Conservation (phyloP, 2,329 filamentous ascomycete genomes). For the Rutstroemia sydowiana region DNA sequence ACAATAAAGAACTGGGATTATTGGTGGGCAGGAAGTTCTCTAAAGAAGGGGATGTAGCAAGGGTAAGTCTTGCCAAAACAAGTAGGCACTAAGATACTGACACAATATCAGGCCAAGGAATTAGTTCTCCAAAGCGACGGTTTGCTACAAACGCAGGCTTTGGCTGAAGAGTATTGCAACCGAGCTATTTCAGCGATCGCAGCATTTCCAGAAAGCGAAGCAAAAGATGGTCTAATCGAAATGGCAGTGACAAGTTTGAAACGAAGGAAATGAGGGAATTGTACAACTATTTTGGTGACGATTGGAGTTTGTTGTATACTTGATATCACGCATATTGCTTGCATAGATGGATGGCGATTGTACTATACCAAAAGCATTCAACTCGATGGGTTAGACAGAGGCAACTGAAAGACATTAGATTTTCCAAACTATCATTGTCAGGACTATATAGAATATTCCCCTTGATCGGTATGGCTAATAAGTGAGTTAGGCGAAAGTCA, state of each 20-base stretch:
- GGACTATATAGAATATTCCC: too few relatives aligned
- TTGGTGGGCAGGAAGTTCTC: slow-evolving; percentile 90
- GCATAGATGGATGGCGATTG: slow-evolving; percentile 1
- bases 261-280: slow-evolving; percentile 61
- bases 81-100: slow-evolving; percentile 12
- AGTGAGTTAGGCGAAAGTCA: too few relatives aligned
- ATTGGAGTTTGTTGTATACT: slow-evolving; percentile 13
- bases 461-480: too few relatives aligned
- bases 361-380: slow-evolving; percentile 8
- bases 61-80: slow-evolving; percentile 49
- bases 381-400: background rate
- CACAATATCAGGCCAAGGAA: slow-evolving; percentile 62
- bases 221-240: slow-evolving; percentile 82
- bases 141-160: slow-evolving; percentile 81
- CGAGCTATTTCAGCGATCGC: slow-evolving; percentile 80
- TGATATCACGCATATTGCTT: background rate
- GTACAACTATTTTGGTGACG: background rate
- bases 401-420: too few relatives aligned
- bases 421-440: too few relatives aligned
- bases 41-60: slow-evolving; percentile 73
- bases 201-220: slow-evolving; percentile 85
- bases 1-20: slow-evolving; percentile 73
- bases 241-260: slow-evolving; percentile 92
- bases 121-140: slow-evolving; percentile 79
- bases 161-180: slow-evolving; percentile 86